Evolutionary conservation across 495 filamentous ascomycete genomes (phyloP).

Genomic region (Pseudomonodictys pantanalensis): DNA sequence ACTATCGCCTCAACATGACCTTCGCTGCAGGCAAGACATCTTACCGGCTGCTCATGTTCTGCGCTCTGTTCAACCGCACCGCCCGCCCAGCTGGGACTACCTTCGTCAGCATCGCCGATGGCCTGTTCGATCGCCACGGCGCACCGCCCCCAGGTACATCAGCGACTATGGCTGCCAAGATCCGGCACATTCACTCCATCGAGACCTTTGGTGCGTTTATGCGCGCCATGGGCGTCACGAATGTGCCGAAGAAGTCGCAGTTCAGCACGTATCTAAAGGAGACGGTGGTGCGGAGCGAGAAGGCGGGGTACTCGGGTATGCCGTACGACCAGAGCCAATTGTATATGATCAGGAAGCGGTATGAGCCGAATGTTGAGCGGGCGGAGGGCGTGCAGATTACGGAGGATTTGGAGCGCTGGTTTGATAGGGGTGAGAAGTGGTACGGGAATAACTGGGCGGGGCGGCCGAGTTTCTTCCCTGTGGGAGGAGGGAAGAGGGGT

Average conservation of each 20-base stretch:
- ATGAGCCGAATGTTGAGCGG: conserved; percentile 36
- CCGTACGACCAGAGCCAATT: conserved; percentile 36
- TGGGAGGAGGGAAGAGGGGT: background rate
- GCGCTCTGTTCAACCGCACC: conserved; percentile 48
- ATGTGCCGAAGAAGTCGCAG: conserved; percentile 23
- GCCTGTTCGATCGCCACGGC: conserved; percentile 50
- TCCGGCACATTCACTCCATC: conserved; percentile 47
- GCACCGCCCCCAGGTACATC: conserved; percentile 47
- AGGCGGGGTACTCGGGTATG: conserved; percentile 45
- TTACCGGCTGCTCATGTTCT: conserved; percentile 55
- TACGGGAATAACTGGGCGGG: background rate
- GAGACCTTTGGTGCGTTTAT: conserved; percentile 48
- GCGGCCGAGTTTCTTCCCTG: conserved; percentile 4
- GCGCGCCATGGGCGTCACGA: conserved; percentile 43
- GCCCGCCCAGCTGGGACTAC: conserved; percentile 42
- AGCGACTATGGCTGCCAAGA: conserved; percentile 41
- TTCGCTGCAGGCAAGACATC: conserved; percentile 49
- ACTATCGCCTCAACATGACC: conserved; percentile 50
- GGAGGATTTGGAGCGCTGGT: background rate
- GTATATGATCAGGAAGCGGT: conserved; percentile 26
- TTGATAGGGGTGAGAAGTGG: background rate
- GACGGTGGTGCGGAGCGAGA: conserved; percentile 43
- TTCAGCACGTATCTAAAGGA: conserved; percentile 44
- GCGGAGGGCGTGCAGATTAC: conserved; percentile 7
- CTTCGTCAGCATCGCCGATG: conserved; percentile 43